A percentile compares a stretch with the other conserved stretches of the same genome.
Conservation (phyloP, 345 rosid species). For the Aquilaria sinensis region DNA sequence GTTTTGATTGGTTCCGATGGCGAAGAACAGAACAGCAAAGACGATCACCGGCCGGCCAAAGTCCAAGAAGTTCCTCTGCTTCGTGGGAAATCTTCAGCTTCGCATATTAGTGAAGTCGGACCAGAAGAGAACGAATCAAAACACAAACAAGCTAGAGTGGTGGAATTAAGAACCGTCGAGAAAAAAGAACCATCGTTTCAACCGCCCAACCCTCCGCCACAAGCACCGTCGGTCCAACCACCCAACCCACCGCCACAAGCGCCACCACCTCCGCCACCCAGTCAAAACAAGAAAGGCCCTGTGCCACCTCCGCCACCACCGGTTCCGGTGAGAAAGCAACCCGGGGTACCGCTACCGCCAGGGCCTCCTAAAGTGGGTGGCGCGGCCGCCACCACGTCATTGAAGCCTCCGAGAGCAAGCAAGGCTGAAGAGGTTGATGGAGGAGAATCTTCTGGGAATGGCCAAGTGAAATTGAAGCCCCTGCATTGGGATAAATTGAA, state of each 20-base stretch:
- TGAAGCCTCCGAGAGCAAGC: slow-evolving; percentile 36
- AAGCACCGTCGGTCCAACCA: slow-evolving; percentile 20
- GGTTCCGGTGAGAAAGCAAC: slow-evolving; percentile 13
- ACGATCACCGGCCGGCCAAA: slow-evolving; percentile 21
- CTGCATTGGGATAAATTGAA: slow-evolving; percentile 89
- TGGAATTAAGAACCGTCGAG: slow-evolving; percentile 10
- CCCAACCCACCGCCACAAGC: slow-evolving; percentile 30
- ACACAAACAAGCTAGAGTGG: slow-evolving; percentile 2
- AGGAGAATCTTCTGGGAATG: slow-evolving; percentile 31
- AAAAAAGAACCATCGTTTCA: slow-evolving; percentile 15
- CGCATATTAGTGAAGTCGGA: slow-evolving; percentile 25
- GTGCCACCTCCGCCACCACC: slow-evolving; percentile 29
- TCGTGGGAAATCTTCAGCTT: slow-evolving; percentile 50
- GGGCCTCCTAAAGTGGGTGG: slow-evolving; percentile 31
- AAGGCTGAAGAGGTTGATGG: slow-evolving; percentile 15
- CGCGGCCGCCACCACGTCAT: slow-evolving; percentile 15
- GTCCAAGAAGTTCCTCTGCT: slow-evolving; percentile 56
- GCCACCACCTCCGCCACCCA: slow-evolving; percentile 21
- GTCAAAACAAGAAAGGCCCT: slow-evolving; percentile 6
- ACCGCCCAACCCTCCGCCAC: slow-evolving; percentile 22
- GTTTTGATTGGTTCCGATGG: slow-evolving; percentile 15
- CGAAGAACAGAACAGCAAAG: slow-evolving; percentile 15
- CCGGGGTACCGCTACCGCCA: slow-evolving; percentile 46
- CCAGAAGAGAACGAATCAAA: slow-evolving; percentile 9
- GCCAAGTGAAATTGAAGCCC: slow-evolving; percentile 70